Evolutionary conservation across 352 stramenopile species (phyloP).

Genomic region (Phytopythium mirpurense): DNA sequence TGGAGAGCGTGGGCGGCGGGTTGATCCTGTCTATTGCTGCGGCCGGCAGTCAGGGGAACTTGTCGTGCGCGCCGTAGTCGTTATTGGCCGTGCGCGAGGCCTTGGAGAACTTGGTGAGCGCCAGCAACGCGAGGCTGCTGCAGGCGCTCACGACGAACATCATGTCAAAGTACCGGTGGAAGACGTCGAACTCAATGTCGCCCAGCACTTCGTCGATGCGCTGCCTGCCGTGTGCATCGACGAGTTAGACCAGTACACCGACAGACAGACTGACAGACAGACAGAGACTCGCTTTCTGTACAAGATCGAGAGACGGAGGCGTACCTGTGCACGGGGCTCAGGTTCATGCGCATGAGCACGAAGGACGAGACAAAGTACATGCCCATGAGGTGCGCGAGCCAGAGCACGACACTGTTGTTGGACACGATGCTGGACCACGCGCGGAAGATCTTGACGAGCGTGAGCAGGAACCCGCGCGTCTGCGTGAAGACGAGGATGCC

Average conservation of each 20-base stretch:
- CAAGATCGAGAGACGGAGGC: too few species aligned
- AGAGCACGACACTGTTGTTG: constrained; percentile 79
- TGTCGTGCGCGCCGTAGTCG: constrained; percentile 71
- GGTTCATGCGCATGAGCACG: constrained; percentile 86
- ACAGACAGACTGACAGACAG: not conserved
- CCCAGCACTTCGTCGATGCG: constrained; percentile 81
- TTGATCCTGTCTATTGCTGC: not conserved
- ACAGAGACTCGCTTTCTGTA: constrained; percentile 3
- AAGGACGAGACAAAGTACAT: constrained; percentile 89
- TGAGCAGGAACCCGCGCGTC: constrained; percentile 75
- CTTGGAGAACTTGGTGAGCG: constrained; percentile 73
- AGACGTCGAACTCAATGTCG: constrained; percentile 82
- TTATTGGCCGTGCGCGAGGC: constrained; percentile 67
- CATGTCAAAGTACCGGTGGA: constrained; percentile 82
- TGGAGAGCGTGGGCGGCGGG: too few species aligned
- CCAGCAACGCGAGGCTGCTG: constrained; percentile 51
- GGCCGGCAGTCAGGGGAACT: constrained; percentile 48
- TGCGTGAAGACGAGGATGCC: constrained; percentile 83
- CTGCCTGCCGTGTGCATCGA: constrained; percentile 20
- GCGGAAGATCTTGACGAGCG: constrained; percentile 74
- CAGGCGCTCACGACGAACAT: constrained; percentile 77
- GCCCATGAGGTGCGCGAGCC: constrained; percentile 79
- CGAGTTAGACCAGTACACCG: not conserved
- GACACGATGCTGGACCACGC: constrained; percentile 78
- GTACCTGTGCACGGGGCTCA: constrained; percentile 64